phyloP scores from a whole-genome alignment of 225 moss, liverwort and hornwort genomes.

The Bryoerythrophyllum caledonicum region DNA sequence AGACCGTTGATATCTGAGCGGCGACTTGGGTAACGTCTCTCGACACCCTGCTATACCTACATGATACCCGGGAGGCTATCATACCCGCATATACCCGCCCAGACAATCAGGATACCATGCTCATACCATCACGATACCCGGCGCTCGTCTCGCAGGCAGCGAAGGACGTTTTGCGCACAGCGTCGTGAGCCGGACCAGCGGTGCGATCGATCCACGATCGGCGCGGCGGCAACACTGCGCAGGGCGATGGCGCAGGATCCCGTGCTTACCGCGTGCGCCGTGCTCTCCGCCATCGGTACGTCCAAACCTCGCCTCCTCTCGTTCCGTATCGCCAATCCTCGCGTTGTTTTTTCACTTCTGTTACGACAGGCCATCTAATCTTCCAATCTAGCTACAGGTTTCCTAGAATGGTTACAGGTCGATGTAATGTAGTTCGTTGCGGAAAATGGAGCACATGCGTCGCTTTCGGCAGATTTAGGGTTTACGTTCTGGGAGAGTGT shows the following conservation, averaged over 20 bases:
- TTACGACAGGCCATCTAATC: not conserved
- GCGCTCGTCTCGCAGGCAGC: too few species aligned
- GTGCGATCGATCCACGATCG: constrained; percentile 22
- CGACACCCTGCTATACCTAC: too few species aligned
- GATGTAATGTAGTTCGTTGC: not conserved
- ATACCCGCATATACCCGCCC: too few species aligned
- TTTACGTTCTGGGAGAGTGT: not conserved
- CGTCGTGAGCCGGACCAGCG: not conserved
- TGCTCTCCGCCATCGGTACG: constrained; percentile 53
- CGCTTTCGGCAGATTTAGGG: constrained; percentile 20
- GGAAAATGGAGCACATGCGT: not conserved
- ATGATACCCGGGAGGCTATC: too few species aligned
- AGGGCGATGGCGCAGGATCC: constrained; percentile 53
- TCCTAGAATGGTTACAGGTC: not conserved
- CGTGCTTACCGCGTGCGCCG: constrained; percentile 47
- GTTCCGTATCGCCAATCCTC: not conserved
- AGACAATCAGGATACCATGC: too few species aligned
- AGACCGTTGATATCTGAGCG: too few species aligned
- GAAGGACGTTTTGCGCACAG: not conserved
- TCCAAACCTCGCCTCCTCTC: not conserved
- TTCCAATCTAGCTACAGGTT: not conserved
- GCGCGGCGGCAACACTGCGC: constrained; percentile 31
- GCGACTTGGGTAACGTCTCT: too few species aligned
- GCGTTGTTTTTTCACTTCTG: not conserved
- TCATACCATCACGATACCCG: too few species aligned